Evolutionary conservation across 768 basidiomycete species (phyloP).

Genomic region (Rhodosporidiobolus sp.): DNA sequence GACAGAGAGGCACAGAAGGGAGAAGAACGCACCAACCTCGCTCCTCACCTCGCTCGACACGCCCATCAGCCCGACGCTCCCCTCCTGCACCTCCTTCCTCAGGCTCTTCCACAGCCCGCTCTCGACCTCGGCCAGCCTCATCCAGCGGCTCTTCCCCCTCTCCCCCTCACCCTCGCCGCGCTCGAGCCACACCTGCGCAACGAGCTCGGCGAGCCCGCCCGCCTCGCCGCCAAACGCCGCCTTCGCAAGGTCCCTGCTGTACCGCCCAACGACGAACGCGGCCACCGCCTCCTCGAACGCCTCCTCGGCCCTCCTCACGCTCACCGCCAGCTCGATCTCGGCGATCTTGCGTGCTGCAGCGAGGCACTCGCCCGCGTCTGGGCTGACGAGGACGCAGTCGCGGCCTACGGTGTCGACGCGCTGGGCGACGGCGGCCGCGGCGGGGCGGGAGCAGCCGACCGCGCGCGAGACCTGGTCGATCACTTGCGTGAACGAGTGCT

Average conservation of each 20-base stretch:
- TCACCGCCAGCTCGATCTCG: conserved; percentile 87
- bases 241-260: conserved; percentile 44
- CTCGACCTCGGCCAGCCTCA: conserved; percentile 46
- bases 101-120: conserved; percentile 48
- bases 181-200: conserved; percentile 77
- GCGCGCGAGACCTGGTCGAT: conserved; percentile 61
- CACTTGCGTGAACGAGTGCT: conserved; percentile 87
- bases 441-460: conserved; percentile 57
- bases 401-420: conserved; percentile 63
- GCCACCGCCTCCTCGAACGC: conserved; percentile 83
- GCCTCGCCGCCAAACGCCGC: conserved; percentile 43
- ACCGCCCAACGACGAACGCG: conserved; percentile 59
- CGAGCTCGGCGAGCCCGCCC: conserved; percentile 36
- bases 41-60: conserved; percentile 60
- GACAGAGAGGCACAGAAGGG: no score
- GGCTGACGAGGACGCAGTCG: conserved; percentile 21
- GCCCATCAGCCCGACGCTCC: conserved; percentile 42
- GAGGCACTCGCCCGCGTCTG: conserved; percentile 44
- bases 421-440: conserved; percentile 59
- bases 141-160: conserved; percentile 58
- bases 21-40: conserved; percentile 60
- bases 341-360: conserved; percentile 71
- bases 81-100: conserved; percentile 45
- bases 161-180: conserved; percentile 73
- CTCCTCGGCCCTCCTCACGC: conserved; percentile 79